Conservation (phyloP, 129 eudicot species). For the Chrysanthemum makinoi region DNA sequence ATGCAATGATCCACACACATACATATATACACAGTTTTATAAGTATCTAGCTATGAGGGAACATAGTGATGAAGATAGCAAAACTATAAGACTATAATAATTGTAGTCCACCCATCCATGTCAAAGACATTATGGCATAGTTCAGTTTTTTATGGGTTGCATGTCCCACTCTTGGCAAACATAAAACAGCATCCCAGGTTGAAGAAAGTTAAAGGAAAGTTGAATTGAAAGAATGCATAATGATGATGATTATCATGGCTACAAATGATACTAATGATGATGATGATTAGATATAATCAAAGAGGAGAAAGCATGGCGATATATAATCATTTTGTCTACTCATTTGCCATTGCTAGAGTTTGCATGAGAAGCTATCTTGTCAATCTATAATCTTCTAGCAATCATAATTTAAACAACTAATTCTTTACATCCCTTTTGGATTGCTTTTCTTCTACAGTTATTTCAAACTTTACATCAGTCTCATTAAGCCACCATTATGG, state of each 20-base stretch:
- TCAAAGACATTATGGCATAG: conserved; percentile 35
- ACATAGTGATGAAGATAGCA: conserved; percentile 31
- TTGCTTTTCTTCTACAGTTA: conserved; percentile 16
- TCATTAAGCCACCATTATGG: conserved; percentile 3
- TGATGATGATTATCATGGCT: conserved; percentile 32
- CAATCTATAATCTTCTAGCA: conserved; percentile 35
- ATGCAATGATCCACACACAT: conserved; percentile 24
- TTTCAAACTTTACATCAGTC: conserved; percentile 7
- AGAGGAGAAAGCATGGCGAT: conserved; percentile 36
- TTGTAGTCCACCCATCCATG: conserved; percentile 29
- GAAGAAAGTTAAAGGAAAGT: conserved; percentile 26
- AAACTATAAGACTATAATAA: conserved; percentile 27
- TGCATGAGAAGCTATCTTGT: conserved; percentile 41
- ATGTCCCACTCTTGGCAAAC: conserved; percentile 42
- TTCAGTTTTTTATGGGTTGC: conserved; percentile 33
- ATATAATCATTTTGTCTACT: conserved; percentile 33
- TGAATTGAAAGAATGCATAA: conserved; percentile 31
- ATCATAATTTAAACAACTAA: conserved; percentile 24
- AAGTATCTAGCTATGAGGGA: conserved; percentile 27
- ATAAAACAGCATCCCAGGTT: conserved; percentile 49
- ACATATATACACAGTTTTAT: background rate
- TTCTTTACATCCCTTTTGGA: conserved; percentile 11
- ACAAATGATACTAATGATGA: conserved; percentile 41
- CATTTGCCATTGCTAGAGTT: conserved; percentile 24
- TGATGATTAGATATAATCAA: conserved; percentile 39